phyloP scores from a whole-genome alignment of 164 flowering plant species.

The Houttuynia cordata region DNA sequence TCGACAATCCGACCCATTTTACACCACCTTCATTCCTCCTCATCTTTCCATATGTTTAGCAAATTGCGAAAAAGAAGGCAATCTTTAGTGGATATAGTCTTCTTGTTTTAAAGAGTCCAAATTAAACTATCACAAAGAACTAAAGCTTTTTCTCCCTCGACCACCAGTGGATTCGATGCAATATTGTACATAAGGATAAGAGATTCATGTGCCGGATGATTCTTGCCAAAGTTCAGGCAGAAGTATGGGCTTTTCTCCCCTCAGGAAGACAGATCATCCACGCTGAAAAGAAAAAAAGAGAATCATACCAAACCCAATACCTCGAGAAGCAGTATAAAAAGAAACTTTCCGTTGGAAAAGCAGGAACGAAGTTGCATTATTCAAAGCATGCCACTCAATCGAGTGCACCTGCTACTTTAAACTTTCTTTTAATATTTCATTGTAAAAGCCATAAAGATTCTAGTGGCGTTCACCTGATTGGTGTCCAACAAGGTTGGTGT shows the following conservation, averaged over 20 bases:
- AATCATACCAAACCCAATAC: constrained; percentile 4
- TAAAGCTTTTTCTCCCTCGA: background rate
- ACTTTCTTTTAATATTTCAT: background rate
- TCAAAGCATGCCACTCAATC: background rate
- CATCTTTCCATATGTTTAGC: background rate
- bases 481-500: background rate
- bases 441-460: background rate
- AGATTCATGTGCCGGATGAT: background rate
- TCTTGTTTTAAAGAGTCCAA: background rate
- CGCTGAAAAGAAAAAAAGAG: background rate
- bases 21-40: background rate
- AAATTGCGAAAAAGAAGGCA: background rate
- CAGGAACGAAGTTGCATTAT: background rate
- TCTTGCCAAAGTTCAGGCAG: background rate
- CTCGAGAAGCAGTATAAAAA: background rate
- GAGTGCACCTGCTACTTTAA: background rate
- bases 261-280: background rate
- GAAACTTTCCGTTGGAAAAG: background rate
- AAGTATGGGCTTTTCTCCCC: background rate
- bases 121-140: background rate
- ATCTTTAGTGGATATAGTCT: background rate
- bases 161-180: background rate
- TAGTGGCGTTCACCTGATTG: background rate
- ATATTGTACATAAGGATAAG: background rate
- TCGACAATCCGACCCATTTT: background rate